Evolutionary conservation across 1,139 yeast species (phyloP).

Genomic region (Zhuliangozyma blackwelliae): DNA sequence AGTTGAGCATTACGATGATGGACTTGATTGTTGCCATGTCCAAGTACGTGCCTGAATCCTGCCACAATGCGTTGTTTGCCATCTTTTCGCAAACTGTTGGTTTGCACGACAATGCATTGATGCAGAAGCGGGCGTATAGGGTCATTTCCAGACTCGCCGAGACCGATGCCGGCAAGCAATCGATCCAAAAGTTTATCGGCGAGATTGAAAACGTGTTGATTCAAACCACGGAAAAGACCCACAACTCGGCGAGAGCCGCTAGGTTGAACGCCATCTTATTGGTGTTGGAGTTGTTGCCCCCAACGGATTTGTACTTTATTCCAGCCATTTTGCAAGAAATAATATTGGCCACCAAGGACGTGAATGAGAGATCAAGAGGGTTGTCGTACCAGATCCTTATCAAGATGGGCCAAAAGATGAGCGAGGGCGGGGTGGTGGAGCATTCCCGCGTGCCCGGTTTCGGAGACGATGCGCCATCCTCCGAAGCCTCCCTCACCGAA

Average conservation of each 20-base stretch:
- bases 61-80: slow-evolving; percentile 70
- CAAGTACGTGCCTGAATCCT: slow-evolving; percentile 67
- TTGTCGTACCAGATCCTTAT: slow-evolving; percentile 73
- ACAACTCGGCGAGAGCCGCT: slow-evolving; percentile 75
- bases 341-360: slow-evolving; percentile 88
- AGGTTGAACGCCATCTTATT: slow-evolving; percentile 66
- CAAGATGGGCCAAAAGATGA: slow-evolving; percentile 77
- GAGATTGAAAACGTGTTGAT: slow-evolving; percentile 61
- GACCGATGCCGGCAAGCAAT: slow-evolving; percentile 56
- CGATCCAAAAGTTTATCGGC: slow-evolving; percentile 46
- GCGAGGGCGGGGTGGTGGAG: slow-evolving; percentile 63
- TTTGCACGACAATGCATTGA: slow-evolving; percentile 51
- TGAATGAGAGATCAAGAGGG: slow-evolving; percentile 86
- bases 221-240: slow-evolving; percentile 55
- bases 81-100: slow-evolving; percentile 71
- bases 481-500: slow-evolving; percentile 70
- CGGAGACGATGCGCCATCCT: slow-evolving; percentile 55
- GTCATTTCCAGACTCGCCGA: slow-evolving; percentile 69
- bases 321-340: slow-evolving; percentile 84
- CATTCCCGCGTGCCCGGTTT: slow-evolving; percentile 68
- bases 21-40: slow-evolving; percentile 87
- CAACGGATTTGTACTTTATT: slow-evolving; percentile 63
- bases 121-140: slow-evolving; percentile 90
- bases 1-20: slow-evolving; percentile 79
- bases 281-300: slow-evolving; percentile 58